phyloP scores from a whole-genome alignment of 768 basidiomycete genomes.

The Collybiopsis luxurians region DNA sequence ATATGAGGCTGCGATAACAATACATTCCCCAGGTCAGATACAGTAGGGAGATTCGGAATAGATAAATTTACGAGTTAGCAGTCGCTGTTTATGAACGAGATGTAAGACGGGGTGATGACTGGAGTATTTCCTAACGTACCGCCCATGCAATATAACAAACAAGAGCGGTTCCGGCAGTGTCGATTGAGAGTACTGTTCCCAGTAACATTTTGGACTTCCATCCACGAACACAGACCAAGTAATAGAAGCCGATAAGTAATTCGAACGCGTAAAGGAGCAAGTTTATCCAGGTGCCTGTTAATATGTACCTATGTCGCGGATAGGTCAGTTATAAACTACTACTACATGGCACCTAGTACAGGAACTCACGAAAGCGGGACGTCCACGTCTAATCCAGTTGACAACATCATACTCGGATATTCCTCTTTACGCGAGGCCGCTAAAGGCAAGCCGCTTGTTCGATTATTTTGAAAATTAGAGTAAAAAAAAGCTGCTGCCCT shows the following conservation, averaged over 20 bases:
- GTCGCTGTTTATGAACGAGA: not conserved
- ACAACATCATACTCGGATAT: no score
- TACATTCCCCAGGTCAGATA: no score
- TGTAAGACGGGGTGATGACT: not conserved
- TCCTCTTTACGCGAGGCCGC: no score
- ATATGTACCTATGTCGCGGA: not conserved
- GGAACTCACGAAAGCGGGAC: not conserved
- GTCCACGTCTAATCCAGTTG: no score
- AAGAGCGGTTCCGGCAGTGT: not conserved
- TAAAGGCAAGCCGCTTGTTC: no score
- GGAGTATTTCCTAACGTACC: not conserved
- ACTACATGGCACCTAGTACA: no score
- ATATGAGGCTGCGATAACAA: not conserved
- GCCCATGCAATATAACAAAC: not conserved
- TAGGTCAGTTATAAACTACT: no score
- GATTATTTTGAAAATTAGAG: no score
- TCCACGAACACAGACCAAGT: not conserved
- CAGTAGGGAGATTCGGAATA: no score
- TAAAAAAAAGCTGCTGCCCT: no score
- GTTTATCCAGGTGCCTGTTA: constrained; percentile 1
- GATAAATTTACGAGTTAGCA: not conserved
- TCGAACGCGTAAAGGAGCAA: not conserved
- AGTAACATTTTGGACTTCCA: not conserved
- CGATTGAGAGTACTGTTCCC: not conserved
- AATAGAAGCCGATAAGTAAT: not conserved